Base-by-base conservation (phyloP, 768 basidiomycete genomes). In the Hericium rajendrae region DNA sequence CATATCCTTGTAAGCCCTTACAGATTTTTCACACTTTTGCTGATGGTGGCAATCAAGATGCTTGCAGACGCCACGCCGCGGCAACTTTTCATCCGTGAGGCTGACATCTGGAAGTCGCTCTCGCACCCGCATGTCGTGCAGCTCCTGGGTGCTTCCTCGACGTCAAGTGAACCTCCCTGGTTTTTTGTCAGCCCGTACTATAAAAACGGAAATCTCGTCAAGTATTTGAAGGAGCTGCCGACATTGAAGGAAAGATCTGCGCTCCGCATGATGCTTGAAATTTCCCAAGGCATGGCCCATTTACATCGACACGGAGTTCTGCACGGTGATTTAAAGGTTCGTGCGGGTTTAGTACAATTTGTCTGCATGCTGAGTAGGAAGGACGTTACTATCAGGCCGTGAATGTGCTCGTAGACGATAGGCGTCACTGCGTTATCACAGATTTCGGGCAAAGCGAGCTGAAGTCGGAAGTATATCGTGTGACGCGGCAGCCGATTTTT, bases 401-500 rank as follows among this genome's bases (percentile, higher is more conserved):
- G 2, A 93, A 94, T 65, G 79, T 92, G 13, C 78, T 93, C 2
- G 81, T 94, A 12, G 81, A 85, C 61, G 82, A 88, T 58, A 69
- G 75, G 1, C 74, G 78, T 2, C 78, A 73, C 50, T 91, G 88
- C 57, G 76, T 91, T 41, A 82, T 93, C 46, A 82, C 87, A 28
- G 89, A 91, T 66, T 93, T 94, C 67, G 89, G 88, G 0, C 86
- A 91, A 67, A 85, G 81, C 62, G 84, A 88, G 68, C 83, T 91
- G 74, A 88, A 84, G 70, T 79, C 76, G 15, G 87, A 91, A 66
- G 82, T 80, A 2, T 83, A 75, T 62, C 75, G 79, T 28, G 72
- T 86, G 2, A 85, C 80, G 55, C 82, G 81, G 10, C 71, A 71
- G 24, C 62, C 66, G 4, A 39, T 64, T 5, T 67, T 68, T 18